Evolutionary conservation across 257 asterid species (phyloP).

Genomic region (Solanum chiquidenum): DNA sequence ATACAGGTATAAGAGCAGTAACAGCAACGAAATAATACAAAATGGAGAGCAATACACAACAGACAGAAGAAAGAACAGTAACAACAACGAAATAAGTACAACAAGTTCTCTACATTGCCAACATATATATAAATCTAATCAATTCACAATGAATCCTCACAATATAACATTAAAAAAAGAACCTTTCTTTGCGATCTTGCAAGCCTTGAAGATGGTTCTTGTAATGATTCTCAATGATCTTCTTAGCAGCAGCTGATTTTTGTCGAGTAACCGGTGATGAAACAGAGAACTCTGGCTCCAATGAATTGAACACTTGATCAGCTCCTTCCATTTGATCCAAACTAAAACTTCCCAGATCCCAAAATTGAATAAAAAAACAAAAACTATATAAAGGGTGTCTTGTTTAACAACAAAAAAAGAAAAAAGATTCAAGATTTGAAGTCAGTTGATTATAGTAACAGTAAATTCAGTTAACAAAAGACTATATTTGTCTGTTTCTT

Average conservation of each 20-base stretch:
- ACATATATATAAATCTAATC: not conserved
- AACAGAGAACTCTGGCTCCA: conserved; percentile 70
- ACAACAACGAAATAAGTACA: not conserved
- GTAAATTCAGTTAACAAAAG: not conserved
- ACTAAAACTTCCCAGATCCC: not conserved
- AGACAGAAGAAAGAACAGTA: not conserved
- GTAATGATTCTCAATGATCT: conserved; percentile 92
- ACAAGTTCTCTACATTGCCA: not conserved
- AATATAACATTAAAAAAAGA: not conserved
- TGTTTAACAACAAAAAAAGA: not conserved
- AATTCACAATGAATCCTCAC: not conserved
- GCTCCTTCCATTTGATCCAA: not conserved
- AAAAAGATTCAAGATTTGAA: not conserved
- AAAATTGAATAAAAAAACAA: not conserved
- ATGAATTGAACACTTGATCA: conserved; percentile 26
- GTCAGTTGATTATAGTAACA: not conserved
- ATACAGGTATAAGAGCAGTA: not conserved
- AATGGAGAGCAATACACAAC: not conserved
- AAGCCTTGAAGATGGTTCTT: conserved; percentile 80
- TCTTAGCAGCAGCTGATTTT: conserved; percentile 92
- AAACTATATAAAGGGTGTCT: not conserved
- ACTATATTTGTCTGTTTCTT: not conserved
- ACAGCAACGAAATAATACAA: not conserved
- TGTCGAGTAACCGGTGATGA: conserved; percentile 94
- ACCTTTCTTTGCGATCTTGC: conserved; percentile 33